Base-by-base conservation (phyloP, 179 eudicot species). In the Amaranthus tricolor region DNA sequence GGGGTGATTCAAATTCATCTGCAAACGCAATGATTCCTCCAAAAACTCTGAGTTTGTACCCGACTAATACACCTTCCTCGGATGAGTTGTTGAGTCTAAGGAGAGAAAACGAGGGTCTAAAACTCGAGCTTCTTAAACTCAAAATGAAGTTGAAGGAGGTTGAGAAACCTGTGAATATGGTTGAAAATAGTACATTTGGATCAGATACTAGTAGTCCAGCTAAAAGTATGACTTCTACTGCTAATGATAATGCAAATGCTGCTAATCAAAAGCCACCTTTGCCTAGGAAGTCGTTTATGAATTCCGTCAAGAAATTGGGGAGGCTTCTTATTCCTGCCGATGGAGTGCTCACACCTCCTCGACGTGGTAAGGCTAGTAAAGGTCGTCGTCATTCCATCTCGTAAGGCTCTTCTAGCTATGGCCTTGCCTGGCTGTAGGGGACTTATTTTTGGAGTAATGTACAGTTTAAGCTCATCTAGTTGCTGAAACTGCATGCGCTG, bases 381-480 rank as follows among this genome's bases (percentile, higher is more conserved):
- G 91, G 82, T 77, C 87, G 99, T 21, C 83, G 99, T 15, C 96
- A 93, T 87, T 93, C 99, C 14, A 77, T 96, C 68, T 96, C 99
- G 73, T 95, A 60, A 75, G 8, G 6, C 6, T 40, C n/a, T 20
- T 12, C 40, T 49, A 44, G 60, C 21, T 19, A 10, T 43, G 7
- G 6, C 43, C 60, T 65, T 45, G 66, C 48, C 57, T 45, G 57
- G 71, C 51, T 15, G 50, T 77, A 62, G 66, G 66, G 66, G 66
- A 47, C 19, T 24, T 70, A 61, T 70, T 64, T 65, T 72, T 78
- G 58, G 57, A 67, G 68, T 59, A 48, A 66, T 78, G 81, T 78
- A 78, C 76, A 78, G 81, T 45, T 72, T 65, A 65, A 63, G 71
- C 58, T 61, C 59, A 77, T 77, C 47, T 70, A 54, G 21, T 71